Evolutionary conservation across 2,329 filamentous ascomycete species (phyloP).

Genomic region (Myriosclerotinia curreyana): DNA sequence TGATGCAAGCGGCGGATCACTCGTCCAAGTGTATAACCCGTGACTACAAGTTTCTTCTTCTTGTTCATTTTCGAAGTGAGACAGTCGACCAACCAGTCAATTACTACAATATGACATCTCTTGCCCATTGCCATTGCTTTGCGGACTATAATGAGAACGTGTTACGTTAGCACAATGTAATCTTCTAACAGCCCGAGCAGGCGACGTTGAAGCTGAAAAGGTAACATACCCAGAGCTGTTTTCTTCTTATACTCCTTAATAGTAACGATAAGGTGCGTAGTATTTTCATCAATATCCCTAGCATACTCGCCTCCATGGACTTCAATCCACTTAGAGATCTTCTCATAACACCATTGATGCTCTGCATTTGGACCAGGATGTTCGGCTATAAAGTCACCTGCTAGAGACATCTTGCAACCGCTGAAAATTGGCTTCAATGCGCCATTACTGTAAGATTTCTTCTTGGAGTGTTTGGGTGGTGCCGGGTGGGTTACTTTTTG

Average conservation of each 20-base stretch:
- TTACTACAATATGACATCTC: slow-evolving; percentile 45
- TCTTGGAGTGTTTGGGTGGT: not conserved
- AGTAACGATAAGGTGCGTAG: slow-evolving; percentile 73
- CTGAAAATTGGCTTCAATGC: slow-evolving; percentile 47
- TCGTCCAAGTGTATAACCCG: slow-evolving; percentile 30
- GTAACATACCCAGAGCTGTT: slow-evolving; percentile 29
- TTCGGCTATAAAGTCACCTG: slow-evolving; percentile 51
- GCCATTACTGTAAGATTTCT: slow-evolving; percentile 18
- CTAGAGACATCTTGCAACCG: slow-evolving; percentile 53
- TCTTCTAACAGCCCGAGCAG: not conserved
- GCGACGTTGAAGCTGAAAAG: not conserved
- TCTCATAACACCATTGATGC: slow-evolving; percentile 42
- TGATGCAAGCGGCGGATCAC: slow-evolving; percentile 33
- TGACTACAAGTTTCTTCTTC: slow-evolving; percentile 31
- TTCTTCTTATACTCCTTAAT: slow-evolving; percentile 55
- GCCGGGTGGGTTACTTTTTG: not conserved
- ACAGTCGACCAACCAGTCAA: slow-evolving; percentile 48
- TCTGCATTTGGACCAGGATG: slow-evolving; percentile 4
- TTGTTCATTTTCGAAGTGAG: slow-evolving; percentile 37
- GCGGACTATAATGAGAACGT: slow-evolving; percentile 39
- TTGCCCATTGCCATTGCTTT: slow-evolving; percentile 41
- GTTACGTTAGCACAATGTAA: not conserved
- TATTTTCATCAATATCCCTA: slow-evolving; percentile 48
- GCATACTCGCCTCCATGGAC: slow-evolving; percentile 59
- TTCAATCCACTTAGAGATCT: slow-evolving; percentile 64